These are phyloP conservation scores for Spatholobus suberectus DNA, from an alignment of 306 rosid species.

Conservation along the genomic window DNA sequence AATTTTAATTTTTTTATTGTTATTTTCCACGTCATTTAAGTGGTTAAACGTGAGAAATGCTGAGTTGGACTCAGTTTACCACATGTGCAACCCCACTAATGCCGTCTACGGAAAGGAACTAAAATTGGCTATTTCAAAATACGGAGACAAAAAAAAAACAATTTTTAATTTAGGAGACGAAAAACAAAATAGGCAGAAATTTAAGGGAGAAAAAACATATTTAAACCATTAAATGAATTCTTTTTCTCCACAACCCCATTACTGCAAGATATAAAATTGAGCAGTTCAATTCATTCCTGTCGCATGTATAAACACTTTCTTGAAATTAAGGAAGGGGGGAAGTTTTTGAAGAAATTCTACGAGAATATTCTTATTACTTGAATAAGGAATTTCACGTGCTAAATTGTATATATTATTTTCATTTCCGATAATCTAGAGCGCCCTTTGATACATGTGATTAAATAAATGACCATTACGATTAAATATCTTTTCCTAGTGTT, in stretches of 20 bases:
- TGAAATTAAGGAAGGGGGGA: background rate
- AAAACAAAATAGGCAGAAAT: too few species aligned
- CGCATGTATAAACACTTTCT: background rate
- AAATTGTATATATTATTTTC: background rate
- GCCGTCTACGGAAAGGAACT: too few species aligned
- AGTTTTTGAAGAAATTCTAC: background rate
- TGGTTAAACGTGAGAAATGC: too few species aligned
- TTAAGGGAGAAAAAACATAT: too few species aligned
- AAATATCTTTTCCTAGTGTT: background rate
- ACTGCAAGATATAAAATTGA: background rate
- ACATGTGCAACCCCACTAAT: too few species aligned
- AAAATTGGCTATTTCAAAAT: too few species aligned
- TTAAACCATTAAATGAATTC: too few species aligned
- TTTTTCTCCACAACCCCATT: background rate
- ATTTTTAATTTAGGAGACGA: too few species aligned
- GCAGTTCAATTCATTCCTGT: background rate
- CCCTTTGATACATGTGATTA: background rate
- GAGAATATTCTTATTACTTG: background rate
- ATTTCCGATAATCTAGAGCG: background rate
- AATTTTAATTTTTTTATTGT: too few species aligned
- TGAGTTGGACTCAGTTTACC: too few species aligned
- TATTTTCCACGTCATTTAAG: too few species aligned
- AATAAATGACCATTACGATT: background rate
- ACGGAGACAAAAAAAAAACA: too few species aligned
- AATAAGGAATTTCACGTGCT: slow-evolving; percentile 18